phyloP scores from a whole-genome alignment of 176 grass and related monocot species.

The Juncus effusus region DNA sequence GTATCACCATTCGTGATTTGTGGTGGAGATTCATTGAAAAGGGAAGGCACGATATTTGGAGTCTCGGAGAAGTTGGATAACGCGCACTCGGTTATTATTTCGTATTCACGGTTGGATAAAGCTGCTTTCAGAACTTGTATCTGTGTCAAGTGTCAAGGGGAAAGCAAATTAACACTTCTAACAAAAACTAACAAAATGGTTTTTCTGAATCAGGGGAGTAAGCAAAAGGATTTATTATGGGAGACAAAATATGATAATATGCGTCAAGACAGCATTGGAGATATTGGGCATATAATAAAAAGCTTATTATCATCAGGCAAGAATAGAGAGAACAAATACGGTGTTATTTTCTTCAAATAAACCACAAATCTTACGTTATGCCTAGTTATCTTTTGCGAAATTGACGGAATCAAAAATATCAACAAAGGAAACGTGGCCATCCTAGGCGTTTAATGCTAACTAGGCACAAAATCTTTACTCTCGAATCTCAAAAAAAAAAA shows the following conservation, averaged over 20 bases:
- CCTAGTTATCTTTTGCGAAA: background rate
- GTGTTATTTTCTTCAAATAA: too few species aligned
- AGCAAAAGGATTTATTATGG: too few species aligned
- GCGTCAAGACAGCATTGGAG: background rate
- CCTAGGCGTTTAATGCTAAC: background rate
- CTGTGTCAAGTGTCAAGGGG: constrained; percentile 18
- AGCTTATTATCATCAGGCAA: too few species aligned
- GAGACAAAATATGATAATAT: background rate
- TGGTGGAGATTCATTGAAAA: constrained; percentile 36
- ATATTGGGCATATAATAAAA: too few species aligned
- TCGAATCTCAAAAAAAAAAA: background rate
- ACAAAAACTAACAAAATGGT: too few species aligned
- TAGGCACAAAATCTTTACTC: background rate
- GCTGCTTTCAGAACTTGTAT: constrained; percentile 88
- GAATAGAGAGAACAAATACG: too few species aligned
- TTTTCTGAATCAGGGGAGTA: too few species aligned
- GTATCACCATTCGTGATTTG: too few species aligned
- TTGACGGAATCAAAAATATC: background rate
- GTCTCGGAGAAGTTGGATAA: constrained; percentile 89
- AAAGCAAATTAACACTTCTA: too few species aligned
- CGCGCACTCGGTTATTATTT: constrained; percentile 87
- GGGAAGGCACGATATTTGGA: constrained; percentile 55
- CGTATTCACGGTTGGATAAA: constrained; percentile 86
- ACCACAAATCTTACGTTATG: too few species aligned
- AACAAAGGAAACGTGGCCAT: background rate